A percentile compares a stretch with the other conserved stretches of the same genome.
phyloP scores from a whole-genome alignment of 2,329 filamentous ascomycete species.

The Alternaria sp. region DNA sequence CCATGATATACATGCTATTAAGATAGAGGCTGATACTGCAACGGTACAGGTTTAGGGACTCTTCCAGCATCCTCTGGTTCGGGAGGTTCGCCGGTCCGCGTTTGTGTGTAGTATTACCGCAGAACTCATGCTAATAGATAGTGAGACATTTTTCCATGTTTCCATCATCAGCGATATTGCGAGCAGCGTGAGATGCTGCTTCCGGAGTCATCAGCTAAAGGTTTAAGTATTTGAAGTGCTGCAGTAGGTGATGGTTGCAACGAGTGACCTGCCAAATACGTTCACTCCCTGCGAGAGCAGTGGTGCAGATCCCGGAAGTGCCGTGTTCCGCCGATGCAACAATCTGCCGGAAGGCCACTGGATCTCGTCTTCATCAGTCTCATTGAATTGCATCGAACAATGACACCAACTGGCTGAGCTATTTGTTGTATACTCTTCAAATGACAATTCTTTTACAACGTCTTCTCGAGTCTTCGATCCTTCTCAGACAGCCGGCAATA shows the following conservation, averaged over 20 bases:
- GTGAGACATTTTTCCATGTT: not conserved
- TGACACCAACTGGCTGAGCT: not conserved
- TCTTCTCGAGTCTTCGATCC: not conserved
- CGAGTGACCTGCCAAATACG: not conserved
- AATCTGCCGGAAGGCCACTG: not conserved
- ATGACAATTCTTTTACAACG: not conserved
- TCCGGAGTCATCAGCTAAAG: not conserved
- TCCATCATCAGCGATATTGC: not conserved
- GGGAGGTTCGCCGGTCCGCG: not conserved
- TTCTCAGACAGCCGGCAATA: not conserved
- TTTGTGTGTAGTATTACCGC: not conserved
- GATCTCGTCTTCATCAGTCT: not conserved
- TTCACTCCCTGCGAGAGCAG: constrained; percentile 8
- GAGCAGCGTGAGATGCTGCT: not conserved
- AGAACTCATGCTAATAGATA: not conserved
- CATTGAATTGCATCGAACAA: not conserved
- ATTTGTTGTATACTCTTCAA: not conserved
- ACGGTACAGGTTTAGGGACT: not conserved
- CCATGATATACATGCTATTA: not conserved
- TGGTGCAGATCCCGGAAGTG: constrained; percentile 3
- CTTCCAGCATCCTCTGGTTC: not conserved
- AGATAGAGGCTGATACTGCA: not conserved
- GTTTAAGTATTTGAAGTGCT: not conserved
- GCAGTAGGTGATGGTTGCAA: not conserved
- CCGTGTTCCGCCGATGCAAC: not conserved